Conservation (phyloP, 148 eudicot genomes). For the Fagopyrum tataricum region DNA sequence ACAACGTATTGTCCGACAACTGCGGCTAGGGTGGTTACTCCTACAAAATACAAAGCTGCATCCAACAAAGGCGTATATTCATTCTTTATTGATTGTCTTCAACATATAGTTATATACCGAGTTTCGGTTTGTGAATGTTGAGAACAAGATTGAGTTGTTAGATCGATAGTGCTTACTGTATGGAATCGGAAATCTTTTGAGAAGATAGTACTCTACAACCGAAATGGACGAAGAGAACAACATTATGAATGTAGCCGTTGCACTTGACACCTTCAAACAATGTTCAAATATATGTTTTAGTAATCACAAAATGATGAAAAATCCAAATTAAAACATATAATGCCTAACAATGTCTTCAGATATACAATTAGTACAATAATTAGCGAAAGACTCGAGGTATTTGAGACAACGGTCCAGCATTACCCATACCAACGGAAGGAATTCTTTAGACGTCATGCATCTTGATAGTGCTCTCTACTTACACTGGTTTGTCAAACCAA, state of each 20-base stretch:
- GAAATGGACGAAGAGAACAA: constrained; percentile 65
- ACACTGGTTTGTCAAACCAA: too few species aligned
- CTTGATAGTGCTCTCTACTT: too few species aligned
- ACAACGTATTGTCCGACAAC: constrained; percentile 27
- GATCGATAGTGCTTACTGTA: constrained; percentile 31
- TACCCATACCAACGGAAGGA: too few species aligned
- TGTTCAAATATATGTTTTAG: constrained; percentile 8
- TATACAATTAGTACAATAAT: too few species aligned
- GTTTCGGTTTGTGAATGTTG: neutral
- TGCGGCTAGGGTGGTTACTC: constrained; percentile 26
- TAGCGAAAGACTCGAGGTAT: too few species aligned
- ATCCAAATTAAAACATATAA: too few species aligned
- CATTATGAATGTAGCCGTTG: constrained; percentile 64
- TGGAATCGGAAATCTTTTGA: constrained; percentile 53
- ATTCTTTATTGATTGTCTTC: neutral
- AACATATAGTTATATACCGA: too few species aligned
- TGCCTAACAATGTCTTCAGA: too few species aligned
- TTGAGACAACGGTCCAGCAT: too few species aligned
- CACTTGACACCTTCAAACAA: constrained; percentile 53
- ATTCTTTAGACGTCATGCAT: too few species aligned
- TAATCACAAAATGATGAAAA: too few species aligned
- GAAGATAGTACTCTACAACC: constrained; percentile 57
- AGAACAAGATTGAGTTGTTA: neutral
- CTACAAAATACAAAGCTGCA: constrained; percentile 22
- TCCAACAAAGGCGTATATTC: neutral